Conservation (phyloP, 257 asterid genomes). For the Solanum peruvianum region DNA sequence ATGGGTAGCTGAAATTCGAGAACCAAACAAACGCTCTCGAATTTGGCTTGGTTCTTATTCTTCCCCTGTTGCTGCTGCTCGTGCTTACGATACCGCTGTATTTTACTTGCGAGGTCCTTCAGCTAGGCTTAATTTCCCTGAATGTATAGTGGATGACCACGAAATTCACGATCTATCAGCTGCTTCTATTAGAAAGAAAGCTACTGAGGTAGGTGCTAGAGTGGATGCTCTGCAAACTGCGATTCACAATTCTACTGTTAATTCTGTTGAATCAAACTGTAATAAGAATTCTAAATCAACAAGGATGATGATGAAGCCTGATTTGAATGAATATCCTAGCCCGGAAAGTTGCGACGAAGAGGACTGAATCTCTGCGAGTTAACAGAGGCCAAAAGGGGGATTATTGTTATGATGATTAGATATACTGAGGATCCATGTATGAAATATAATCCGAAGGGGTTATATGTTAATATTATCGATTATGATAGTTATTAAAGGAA, state of each 20-base stretch:
- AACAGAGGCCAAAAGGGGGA: neutral
- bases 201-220: slow-evolving; percentile 82
- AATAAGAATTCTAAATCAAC: neutral
- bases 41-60: slow-evolving; percentile 89
- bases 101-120: slow-evolving; percentile 71
- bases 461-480: slow-evolving; percentile 8
- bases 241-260: neutral
- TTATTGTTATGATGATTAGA: neutral
- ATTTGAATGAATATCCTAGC: slow-evolving; percentile 76
- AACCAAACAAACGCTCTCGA: slow-evolving; percentile 74
- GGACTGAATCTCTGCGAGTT: neutral
- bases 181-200: slow-evolving; percentile 63
- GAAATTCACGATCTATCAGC: slow-evolving; percentile 42
- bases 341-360: slow-evolving; percentile 64
- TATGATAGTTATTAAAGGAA: neutral
- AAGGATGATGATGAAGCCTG: slow-evolving; percentile 42
- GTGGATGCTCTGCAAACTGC: slow-evolving; percentile 64
- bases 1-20: slow-evolving; percentile 92
- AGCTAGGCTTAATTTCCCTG: slow-evolving; percentile 84
- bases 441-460: slow-evolving; percentile 33
- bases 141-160: slow-evolving; percentile 25
- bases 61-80: slow-evolving; percentile 84
- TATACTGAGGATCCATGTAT: neutral
- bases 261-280: neutral
- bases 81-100: slow-evolving; percentile 87